Evolutionary conservation across 305 asterid genomes (phyloP), one percentile per base, ranked within the genome.

Genomic region (Fraxinus platypoda): DNA sequence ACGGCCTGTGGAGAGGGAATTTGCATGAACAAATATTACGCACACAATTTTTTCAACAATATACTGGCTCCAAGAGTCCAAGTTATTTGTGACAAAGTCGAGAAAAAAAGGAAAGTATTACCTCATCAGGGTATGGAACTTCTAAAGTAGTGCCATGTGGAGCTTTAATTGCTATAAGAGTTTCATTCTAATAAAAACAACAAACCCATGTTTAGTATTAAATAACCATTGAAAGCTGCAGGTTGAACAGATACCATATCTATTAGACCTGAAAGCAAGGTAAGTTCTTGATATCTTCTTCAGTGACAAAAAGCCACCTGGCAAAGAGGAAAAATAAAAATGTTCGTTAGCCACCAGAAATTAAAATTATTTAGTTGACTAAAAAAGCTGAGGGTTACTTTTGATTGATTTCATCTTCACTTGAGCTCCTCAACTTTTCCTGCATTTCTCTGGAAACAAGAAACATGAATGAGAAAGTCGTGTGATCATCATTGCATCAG

Each of bases 101-200:
- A 70, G n/a, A 31, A 74, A 86, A 25, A 76, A 66, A 76, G 82
- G 52, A 38, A 75, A 74, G 7, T 54, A 64, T 86, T 88, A 93
- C 99, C 96, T 93, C 98, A 25, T 95, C 98, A 17, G 99, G 99
- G 82, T 94, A 97, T 33, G 97, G 97, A 79, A 94, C 99, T 90
- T 94, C 97, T 89, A 95, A 89, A 74, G 97, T 94, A 76, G 97
- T 54, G 66, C 66, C 66, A n/a, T 54, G 66, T n/a, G 66, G 66
- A 54, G 66, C 66, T 6, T 54, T 54, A 87, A 95, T 87, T 72
- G 96, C 99, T 84, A 95, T 94, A 85, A 94, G 85, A 52, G 98
- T 95, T 89, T 95, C 96, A 81, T 93, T 93, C 99, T 95, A 89
- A 80, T 46, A 11, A 79, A 80, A 54, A 35, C 49, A 85, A 76